These are phyloP conservation scores for Penicillium sp. DNA, from an alignment of 2,329 filamentous ascomycete genomes.

Conservation along the genomic window DNA sequence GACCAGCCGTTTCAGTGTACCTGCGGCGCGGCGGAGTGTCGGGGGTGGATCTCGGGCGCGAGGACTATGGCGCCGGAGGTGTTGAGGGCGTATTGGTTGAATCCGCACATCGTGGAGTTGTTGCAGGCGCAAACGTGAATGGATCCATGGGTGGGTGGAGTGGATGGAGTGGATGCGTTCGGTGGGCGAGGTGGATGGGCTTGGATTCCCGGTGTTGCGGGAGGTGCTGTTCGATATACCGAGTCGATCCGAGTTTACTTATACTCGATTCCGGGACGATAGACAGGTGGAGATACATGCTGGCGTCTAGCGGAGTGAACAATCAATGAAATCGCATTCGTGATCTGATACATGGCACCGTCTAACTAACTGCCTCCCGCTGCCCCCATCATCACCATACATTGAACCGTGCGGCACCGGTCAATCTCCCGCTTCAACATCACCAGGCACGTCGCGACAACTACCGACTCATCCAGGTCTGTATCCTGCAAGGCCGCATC, in stretches of 20 bases:
- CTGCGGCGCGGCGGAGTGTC: conserved; percentile 42
- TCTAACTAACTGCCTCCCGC: conserved; percentile 8
- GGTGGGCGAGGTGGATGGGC: too few relatives aligned
- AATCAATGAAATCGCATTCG: too few relatives aligned
- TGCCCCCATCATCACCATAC: conserved; percentile 46
- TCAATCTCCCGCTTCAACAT: conserved; percentile 68
- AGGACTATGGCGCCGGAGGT: conserved; percentile 34
- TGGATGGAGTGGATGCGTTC: not conserved
- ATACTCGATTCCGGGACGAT: too few relatives aligned
- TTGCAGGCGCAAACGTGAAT: conserved; percentile 24
- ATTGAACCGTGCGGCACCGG: conserved; percentile 53
- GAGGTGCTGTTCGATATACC: too few relatives aligned
- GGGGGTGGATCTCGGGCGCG: conserved; percentile 42
- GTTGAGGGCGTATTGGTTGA: conserved; percentile 43
- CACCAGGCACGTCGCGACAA: conserved; percentile 56
- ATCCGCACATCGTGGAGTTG: conserved; percentile 41
- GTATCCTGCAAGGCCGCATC: conserved; percentile 31
- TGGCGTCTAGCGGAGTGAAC: too few relatives aligned
- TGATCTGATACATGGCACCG: not conserved
- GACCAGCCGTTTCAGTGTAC: conserved; percentile 47
- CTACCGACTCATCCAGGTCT: conserved; percentile 48
- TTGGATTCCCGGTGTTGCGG: too few relatives aligned
- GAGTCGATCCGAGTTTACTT: too few relatives aligned
- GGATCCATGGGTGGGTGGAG: not conserved
- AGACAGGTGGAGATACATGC: too few relatives aligned